A percentile compares a stretch with the other conserved stretches of the same genome.
Conservation (phyloP, 108 stramenopile genomes). For the Fragilaria crotonensis region DNA sequence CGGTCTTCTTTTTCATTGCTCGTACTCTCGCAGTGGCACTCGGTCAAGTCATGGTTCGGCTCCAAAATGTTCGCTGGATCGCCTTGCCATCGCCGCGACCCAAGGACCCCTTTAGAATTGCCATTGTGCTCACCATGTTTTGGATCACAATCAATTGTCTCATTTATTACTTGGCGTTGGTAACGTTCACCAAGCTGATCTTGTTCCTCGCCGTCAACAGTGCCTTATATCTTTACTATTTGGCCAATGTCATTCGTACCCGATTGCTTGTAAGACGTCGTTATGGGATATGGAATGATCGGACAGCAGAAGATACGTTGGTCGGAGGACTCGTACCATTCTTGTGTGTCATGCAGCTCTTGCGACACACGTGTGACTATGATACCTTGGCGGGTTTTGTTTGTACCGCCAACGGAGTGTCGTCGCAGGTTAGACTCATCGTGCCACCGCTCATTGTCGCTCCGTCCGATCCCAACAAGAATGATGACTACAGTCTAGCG, state of each 20-base stretch:
- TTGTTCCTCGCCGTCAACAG: no score
- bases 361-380: neutral
- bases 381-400: slow-evolving; percentile 1
- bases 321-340: no score
- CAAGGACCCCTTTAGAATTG: neutral
- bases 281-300: no score
- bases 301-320: no score
- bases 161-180: neutral
- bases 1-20: neutral
- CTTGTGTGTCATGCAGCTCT: neutral
- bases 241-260: no score
- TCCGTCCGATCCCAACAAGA: neutral
- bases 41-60: slow-evolving; percentile 43
- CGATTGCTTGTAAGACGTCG: no score
- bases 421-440: no score
- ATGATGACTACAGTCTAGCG: neutral
- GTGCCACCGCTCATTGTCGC: no score
- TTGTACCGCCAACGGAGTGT: no score
- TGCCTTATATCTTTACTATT: no score
- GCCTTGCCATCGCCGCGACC: slow-evolving; percentile 11
- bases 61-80: slow-evolving; percentile 31
- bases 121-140: neutral
- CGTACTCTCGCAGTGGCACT: slow-evolving; percentile 26
- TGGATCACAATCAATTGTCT: neutral
- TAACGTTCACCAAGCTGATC: no score